Evolutionary conservation across 2,329 filamentous ascomycete species (phyloP).

Genomic region (Aspergillus intermedius): DNA sequence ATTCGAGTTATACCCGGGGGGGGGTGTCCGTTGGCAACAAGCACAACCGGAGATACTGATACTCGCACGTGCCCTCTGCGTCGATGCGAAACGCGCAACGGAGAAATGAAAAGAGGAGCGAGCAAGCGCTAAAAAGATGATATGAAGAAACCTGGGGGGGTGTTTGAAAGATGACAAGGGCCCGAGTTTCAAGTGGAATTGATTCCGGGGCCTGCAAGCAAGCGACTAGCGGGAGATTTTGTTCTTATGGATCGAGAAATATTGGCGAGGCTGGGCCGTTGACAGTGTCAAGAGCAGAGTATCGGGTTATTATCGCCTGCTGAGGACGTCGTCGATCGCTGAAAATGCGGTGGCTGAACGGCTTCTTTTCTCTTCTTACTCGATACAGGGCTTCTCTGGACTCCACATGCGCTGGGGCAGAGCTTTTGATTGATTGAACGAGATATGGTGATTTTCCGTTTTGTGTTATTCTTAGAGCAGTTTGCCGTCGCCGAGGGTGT

Average conservation of each 20-base stretch:
- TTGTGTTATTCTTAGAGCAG: slow-evolving; percentile 7
- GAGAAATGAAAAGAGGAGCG: background rate
- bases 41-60: background rate
- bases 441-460: background rate
- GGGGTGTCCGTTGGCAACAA: background rate
- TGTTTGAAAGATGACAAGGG: background rate
- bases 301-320: background rate
- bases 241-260: slow-evolving; percentile 5
- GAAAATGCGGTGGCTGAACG: slow-evolving; percentile 33
- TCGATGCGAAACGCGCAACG: background rate
- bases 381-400: slow-evolving; percentile 6
- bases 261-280: slow-evolving; percentile 16
- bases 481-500: slow-evolving; percentile 1
- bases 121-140: background rate
- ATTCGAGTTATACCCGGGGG: too few relatives aligned
- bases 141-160: background rate
- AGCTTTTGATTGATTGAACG: slow-evolving; percentile 1
- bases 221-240: slow-evolving; percentile 1
- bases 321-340: slow-evolving; percentile 1
- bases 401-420: slow-evolving; percentile 6
- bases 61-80: background rate
- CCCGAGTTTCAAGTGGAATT: background rate
- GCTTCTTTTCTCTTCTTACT: slow-evolving; percentile 11
- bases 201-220: background rate
- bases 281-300: background rate